Evolutionary conservation across 495 filamentous ascomycete species (phyloP), one percentile per base, ranked within the genome.

Genomic region (Jackrogersella multiformis): DNA sequence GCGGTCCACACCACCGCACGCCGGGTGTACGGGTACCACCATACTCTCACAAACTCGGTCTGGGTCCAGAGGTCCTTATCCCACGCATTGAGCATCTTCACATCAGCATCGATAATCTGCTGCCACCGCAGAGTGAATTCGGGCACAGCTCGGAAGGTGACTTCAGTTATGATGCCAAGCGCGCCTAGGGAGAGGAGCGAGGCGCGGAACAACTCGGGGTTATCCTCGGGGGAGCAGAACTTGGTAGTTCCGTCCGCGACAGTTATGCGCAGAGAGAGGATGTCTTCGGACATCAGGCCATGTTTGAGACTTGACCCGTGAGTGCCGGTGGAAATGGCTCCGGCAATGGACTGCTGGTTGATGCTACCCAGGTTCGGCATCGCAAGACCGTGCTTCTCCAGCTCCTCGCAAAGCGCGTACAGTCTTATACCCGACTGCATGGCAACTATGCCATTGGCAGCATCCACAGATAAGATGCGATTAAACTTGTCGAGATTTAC

Each of bases 21-120:
- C 51, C 90, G 85, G 77, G 89, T 90, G 80, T 99, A 97, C 1
- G 95, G 95, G 75, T 96, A 86, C 95, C 95, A 99, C 95, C 95
- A 99, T 39, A 97, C 90, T 21, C 95, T 86, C 38, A 94, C 91
- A 72, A 93, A 99, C 75, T 97, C 92, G 68, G 88, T 84, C 38
- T 86, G 84, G 5, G 85, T 91, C 96, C 96, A 99, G 23, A 97
- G 81, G 10, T 81, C 85, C 13, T 76, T 81, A 2, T 90, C 82
- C 94, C 95, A 99, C 8, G 84, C 78, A 4, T 80, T 75, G 32
- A 98, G 76, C 41, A 99, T 85, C 16, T 84, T 76, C 4, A 80
- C 66, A 34, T 96, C 85, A 4, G 85, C 72, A 48, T 91, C 85
- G 57, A 97, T 84, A 16, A 88, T 85, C 80, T 97, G 96, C 58